These are phyloP conservation scores for Pinus albicaulis DNA, from an alignment of 75 land plant genomes.

Conservation along the genomic window DNA sequence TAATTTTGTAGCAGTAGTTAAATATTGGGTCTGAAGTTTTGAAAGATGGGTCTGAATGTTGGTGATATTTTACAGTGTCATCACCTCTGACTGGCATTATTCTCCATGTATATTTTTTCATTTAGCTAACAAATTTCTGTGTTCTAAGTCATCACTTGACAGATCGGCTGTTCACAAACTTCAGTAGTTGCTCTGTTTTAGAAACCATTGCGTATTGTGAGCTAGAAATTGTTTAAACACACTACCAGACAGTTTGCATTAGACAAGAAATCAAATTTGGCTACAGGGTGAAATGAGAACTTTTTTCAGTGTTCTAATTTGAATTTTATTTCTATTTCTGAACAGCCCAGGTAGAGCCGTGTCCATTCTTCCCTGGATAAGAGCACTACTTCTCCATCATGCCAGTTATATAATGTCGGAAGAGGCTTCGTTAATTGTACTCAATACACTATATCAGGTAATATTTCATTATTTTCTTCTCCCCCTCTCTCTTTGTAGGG, in stretches of 20 bases:
- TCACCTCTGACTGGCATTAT: too few species aligned
- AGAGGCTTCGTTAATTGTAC: constrained; percentile 20
- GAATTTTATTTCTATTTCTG: neutral
- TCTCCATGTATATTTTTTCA: too few species aligned
- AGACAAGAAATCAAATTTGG: neutral
- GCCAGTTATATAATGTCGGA: constrained; percentile 35
- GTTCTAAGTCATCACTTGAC: too few species aligned
- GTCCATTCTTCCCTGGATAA: constrained; percentile 33
- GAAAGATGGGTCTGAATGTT: too few species aligned
- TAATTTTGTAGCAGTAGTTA: too few species aligned
- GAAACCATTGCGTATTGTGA: neutral
- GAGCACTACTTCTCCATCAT: constrained; percentile 31
- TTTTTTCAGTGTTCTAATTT: neutral
- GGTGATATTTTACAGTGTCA: too few species aligned
- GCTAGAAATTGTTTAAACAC: neutral
- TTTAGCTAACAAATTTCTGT: too few species aligned
- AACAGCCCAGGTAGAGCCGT: constrained; percentile 32
- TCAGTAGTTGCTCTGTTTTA: too few species aligned
- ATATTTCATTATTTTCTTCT: neutral
- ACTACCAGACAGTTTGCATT: neutral
- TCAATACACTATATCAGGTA: constrained; percentile 26
- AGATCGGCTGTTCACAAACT: too few species aligned
- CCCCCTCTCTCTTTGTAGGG: too few species aligned
- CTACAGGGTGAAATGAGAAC: neutral
- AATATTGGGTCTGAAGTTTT: too few species aligned